phyloP scores from a whole-genome alignment of 805 yeast genomes.

The Suhomyces canberraensis region DNA sequence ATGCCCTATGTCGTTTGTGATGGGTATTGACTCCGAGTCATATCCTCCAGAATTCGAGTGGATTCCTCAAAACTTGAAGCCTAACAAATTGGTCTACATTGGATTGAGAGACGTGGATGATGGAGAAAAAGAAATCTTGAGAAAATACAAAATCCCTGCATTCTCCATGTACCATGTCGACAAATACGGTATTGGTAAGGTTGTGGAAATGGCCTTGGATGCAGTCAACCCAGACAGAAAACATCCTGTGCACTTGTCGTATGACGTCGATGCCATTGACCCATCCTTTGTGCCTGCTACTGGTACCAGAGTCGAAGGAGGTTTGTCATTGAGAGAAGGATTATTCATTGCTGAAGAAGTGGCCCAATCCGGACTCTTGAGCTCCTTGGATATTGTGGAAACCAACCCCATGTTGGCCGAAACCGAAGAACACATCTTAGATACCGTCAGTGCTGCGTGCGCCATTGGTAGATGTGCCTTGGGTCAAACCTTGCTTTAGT shows the following conservation, averaged over 20 bases:
- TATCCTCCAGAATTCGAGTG: conserved; percentile 77
- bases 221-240: conserved; percentile 66
- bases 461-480: conserved; percentile 91
- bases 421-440: conserved; percentile 69
- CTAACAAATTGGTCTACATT: conserved; percentile 79
- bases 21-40: conserved; percentile 69
- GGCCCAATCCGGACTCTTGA: conserved; percentile 84
- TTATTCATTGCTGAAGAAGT: conserved; percentile 87
- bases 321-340: conserved; percentile 91
- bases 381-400: conserved; percentile 89
- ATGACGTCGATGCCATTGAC: conserved; percentile 96
- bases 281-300: conserved; percentile 94
- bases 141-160: conserved; percentile 71
- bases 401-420: conserved; percentile 86
- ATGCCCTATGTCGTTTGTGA: conserved; percentile 87
- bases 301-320: conserved; percentile 97
- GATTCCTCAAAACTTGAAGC: conserved; percentile 68
- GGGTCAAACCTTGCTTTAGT: conserved; percentile 78
- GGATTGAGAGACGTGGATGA: conserved; percentile 92
- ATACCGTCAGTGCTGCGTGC: conserved; percentile 86
- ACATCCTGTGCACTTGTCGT: conserved; percentile 80
- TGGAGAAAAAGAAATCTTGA: conserved; percentile 75
- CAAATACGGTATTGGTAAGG: conserved; percentile 87
- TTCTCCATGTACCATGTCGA: conserved; percentile 96
- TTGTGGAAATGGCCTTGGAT: conserved; percentile 86